phyloP scores from a whole-genome alignment of 1,139 yeast species.

The Protomyces arabidopsidicola region DNA sequence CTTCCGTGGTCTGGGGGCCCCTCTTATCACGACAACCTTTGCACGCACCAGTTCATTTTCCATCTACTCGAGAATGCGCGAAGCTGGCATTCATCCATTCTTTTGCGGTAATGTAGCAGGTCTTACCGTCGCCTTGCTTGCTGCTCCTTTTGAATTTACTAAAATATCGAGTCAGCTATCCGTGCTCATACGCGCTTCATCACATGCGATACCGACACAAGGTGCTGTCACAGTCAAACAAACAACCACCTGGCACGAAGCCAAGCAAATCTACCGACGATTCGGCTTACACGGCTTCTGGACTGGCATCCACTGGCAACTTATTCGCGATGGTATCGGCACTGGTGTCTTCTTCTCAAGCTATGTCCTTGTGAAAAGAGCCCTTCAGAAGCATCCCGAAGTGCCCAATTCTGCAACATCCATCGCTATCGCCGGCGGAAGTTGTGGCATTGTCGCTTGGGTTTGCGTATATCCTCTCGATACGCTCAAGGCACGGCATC shows the following conservation, averaged over 20 bases:
- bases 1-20: conserved; percentile 72
- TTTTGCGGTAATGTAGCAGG: neutral
- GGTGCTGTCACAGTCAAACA: conserved; percentile 47
- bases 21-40: conserved; percentile 36
- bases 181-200: conserved; percentile 1
- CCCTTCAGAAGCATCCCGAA: conserved; percentile 24
- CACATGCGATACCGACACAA: conserved; percentile 41
- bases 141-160: neutral
- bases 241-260: conserved; percentile 32
- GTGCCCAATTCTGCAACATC: conserved; percentile 30
- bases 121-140: neutral
- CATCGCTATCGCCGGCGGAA: conserved; percentile 67
- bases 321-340: conserved; percentile 61
- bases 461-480: conserved; percentile 71
- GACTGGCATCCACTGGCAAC: conserved; percentile 66
- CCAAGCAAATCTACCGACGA: conserved; percentile 44
- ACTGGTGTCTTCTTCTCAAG: conserved; percentile 69
- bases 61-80: neutral
- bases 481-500: conserved; percentile 50
- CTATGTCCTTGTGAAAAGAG: conserved; percentile 61
- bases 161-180: conserved; percentile 36
- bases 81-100: neutral
- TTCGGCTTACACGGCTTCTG: conserved; percentile 64
- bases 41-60: neutral
- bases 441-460: conserved; percentile 69